Conservation (phyloP, 2,329 filamentous ascomycete genomes). For the Venturia nashicola region DNA sequence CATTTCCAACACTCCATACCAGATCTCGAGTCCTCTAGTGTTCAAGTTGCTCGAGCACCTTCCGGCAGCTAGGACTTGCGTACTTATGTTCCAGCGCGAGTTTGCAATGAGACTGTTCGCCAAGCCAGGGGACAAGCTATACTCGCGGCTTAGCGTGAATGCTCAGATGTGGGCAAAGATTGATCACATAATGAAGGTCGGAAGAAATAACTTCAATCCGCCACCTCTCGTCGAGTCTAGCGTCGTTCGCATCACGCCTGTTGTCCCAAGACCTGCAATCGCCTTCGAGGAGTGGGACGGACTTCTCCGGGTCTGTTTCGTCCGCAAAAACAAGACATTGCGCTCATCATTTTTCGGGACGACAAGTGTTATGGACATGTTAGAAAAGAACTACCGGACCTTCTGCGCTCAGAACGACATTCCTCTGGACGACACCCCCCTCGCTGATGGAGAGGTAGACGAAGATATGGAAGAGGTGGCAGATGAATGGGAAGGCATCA, state of each 20-base stretch:
- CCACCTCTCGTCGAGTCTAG: slow-evolving; percentile 86
- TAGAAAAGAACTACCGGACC: slow-evolving; percentile 79
- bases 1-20: slow-evolving; percentile 64
- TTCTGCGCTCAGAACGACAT: slow-evolving; percentile 85
- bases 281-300: slow-evolving; percentile 95
- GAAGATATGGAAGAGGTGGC: slow-evolving; percentile 38
- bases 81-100: slow-evolving; percentile 96
- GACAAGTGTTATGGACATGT: slow-evolving; percentile 65
- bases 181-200: slow-evolving; percentile 75
- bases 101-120: slow-evolving; percentile 86
- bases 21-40: slow-evolving; percentile 82
- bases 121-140: slow-evolving; percentile 75
- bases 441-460: slow-evolving; percentile 19
- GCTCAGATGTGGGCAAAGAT: slow-evolving; percentile 76
- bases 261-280: slow-evolving; percentile 73
- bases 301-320: slow-evolving; percentile 68
- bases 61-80: slow-evolving; percentile 68
- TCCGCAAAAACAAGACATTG: slow-evolving; percentile 27
- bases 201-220: slow-evolving; percentile 91
- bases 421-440: slow-evolving; percentile 43
- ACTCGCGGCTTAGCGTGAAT: slow-evolving; percentile 83
- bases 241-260: slow-evolving; percentile 81
- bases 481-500: slow-evolving; percentile 37
- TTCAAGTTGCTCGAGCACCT: slow-evolving; percentile 78
- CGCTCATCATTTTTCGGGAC: slow-evolving; percentile 71